A percentile compares a stretch with the other conserved stretches of the same genome.
These are phyloP conservation scores for Gastrodia elata DNA, from an alignment of 106 monocot genomes.

Conservation along the genomic window DNA sequence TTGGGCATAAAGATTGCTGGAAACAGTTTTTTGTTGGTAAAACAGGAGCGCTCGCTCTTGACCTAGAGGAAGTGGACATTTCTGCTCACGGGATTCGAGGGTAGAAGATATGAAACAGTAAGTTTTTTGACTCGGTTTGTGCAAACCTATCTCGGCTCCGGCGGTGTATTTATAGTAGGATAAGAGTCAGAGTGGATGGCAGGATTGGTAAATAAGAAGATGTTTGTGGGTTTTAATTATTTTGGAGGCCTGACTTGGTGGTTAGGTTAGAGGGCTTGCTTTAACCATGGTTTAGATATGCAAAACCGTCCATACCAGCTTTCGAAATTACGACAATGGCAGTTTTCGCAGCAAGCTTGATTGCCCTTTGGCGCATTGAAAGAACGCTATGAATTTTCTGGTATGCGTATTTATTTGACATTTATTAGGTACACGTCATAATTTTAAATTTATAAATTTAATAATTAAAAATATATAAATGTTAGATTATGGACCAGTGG, in stretches of 20 bases:
- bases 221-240: neutral
- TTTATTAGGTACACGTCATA: no score
- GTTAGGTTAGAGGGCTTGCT: neutral
- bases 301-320: neutral
- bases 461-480: no score
- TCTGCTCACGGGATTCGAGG: no score
- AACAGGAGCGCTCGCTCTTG: neutral
- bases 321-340: neutral
- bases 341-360: no score
- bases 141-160: conserved; percentile 10
- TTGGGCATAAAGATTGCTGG: conserved; percentile 23
- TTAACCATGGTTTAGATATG: neutral
- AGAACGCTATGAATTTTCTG: no score
- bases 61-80: conserved; percentile 1
- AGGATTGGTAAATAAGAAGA: neutral
- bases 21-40: neutral
- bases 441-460: no score
- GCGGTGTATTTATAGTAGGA: neutral
- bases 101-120: no score
- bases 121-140: neutral
- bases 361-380: no score
- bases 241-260: neutral
- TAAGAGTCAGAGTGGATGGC: neutral
- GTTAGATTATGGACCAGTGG: no score
- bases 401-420: no score